phyloP scores from a whole-genome alignment of 257 asterid species.

The Lavandula angustifolia region DNA sequence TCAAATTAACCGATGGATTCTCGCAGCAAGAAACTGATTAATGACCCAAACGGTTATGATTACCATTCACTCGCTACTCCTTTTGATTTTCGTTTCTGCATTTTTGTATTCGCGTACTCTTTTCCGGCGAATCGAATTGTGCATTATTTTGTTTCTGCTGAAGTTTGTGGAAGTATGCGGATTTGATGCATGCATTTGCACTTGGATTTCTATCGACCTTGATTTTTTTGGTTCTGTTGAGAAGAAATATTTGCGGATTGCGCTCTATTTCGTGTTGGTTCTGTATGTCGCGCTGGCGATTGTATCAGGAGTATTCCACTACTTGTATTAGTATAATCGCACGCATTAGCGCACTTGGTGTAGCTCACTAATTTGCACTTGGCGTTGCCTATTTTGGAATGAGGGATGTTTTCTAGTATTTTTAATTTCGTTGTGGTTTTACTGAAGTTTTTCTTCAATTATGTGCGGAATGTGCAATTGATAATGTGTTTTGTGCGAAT shows the following conservation, averaged over 20 bases:
- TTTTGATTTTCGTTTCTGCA: conserved; percentile 9
- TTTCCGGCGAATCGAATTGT: conserved; percentile 14
- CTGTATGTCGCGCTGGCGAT: conserved; percentile 5
- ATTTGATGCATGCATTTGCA: conserved; percentile 38
- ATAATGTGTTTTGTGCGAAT: conserved; percentile 10
- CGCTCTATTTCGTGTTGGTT: conserved; percentile 13
- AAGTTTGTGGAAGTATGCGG: conserved; percentile 27
- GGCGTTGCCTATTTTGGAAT: too few species aligned
- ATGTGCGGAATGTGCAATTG: conserved; percentile 6
- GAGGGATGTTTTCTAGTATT: not conserved
- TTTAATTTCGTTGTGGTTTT: conserved; percentile 4
- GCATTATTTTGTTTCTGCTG: not conserved
- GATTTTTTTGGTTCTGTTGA: conserved; percentile 22
- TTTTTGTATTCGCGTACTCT: conserved; percentile 28
- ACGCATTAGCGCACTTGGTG: not conserved
- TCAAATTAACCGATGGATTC: conserved; percentile 57
- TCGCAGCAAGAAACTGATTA: conserved; percentile 81
- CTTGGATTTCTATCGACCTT: conserved; percentile 32
- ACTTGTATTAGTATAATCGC: conserved; percentile 5
- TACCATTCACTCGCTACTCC: conserved; percentile 20
- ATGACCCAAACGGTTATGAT: conserved; percentile 76
- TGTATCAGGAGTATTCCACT: not conserved
- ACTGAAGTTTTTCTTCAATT: conserved; percentile 20
- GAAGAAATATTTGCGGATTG: conserved; percentile 23
- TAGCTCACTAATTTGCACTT: not conserved